Evolutionary conservation across 202 grass and related monocot species (phyloP).

Genomic region (Zoysia matrella): DNA sequence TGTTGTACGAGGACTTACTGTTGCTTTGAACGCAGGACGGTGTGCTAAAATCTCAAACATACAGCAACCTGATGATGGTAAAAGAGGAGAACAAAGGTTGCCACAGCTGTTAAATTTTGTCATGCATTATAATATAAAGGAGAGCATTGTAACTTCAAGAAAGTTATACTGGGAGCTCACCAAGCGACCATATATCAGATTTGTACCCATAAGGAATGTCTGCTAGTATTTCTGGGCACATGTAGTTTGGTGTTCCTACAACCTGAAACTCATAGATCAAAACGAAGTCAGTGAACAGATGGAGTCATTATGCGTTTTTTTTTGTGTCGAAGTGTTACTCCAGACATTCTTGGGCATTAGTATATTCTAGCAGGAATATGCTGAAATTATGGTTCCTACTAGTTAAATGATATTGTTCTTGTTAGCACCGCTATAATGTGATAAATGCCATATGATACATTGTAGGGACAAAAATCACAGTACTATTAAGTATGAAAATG

Average conservation of each 20-base stretch:
- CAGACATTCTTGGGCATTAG: background rate
- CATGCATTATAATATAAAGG: conserved; percentile 21
- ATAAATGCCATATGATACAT: too few relatives aligned
- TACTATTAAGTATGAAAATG: background rate
- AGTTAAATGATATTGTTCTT: conserved; percentile 2
- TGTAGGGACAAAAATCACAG: too few relatives aligned
- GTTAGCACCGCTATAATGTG: background rate
- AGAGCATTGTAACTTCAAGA: background rate
- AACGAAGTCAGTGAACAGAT: background rate
- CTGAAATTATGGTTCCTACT: conserved; percentile 6
- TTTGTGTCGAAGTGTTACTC: background rate
- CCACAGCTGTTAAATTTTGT: conserved; percentile 19
- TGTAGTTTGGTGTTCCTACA: conserved; percentile 87
- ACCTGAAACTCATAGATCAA: conserved; percentile 51
- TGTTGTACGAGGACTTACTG: background rate
- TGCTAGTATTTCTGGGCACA: conserved; percentile 86
- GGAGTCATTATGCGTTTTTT: background rate
- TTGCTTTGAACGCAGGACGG: conserved; percentile 53
- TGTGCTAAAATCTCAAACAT: conserved; percentile 97
- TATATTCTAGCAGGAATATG: background rate
- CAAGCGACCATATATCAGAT: conserved; percentile 52
- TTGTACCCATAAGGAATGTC: conserved; percentile 75
- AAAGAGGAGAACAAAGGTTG: conserved; percentile 18
- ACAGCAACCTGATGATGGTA: conserved; percentile 71
- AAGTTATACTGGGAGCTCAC: conserved; percentile 39